A percentile compares a stretch with the other conserved stretches of the same genome.
These are phyloP conservation scores for Umbelopsis sp. DNA, from an alignment of 192 early-diverging fungal species.

Conservation along the genomic window DNA sequence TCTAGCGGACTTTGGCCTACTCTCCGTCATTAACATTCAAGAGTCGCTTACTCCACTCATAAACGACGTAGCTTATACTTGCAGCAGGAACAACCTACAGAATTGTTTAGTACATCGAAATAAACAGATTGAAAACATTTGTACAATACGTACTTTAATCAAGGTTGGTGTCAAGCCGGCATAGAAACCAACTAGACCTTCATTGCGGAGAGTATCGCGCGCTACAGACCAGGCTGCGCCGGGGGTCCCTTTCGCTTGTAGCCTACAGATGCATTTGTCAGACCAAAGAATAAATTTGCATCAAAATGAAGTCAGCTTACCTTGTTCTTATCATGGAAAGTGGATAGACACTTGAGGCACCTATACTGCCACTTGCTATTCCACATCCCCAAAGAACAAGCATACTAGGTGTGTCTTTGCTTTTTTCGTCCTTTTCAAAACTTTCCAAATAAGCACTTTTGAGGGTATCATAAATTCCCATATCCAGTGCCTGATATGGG, in stretches of 20 bases:
- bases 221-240: constrained; percentile 62
- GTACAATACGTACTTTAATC: constrained; percentile 56
- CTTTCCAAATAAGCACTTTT: constrained; percentile 58
- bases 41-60: constrained; percentile 58
- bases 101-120: background rate
- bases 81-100: constrained; percentile 71
- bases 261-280: constrained; percentile 36
- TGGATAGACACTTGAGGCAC: constrained; percentile 70
- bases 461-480: constrained; percentile 73
- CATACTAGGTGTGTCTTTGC: constrained; percentile 43
- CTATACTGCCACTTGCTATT: constrained; percentile 63
- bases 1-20: background rate
- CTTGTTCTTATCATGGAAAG: constrained; percentile 67
- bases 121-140: background rate
- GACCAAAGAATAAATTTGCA: background rate
- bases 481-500: constrained; percentile 76
- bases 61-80: constrained; percentile 70
- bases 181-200: constrained; percentile 72
- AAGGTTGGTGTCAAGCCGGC: constrained; percentile 76
- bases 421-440: constrained; percentile 37
- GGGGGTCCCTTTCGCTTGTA: constrained; percentile 80
- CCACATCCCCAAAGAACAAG: constrained; percentile 61
- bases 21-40: constrained; percentile 37
- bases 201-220: constrained; percentile 56
- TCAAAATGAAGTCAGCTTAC: constrained; percentile 38